Base-by-base conservation (phyloP, 768 basidiomycete genomes). In the Udeniomyces megalosporus region DNA sequence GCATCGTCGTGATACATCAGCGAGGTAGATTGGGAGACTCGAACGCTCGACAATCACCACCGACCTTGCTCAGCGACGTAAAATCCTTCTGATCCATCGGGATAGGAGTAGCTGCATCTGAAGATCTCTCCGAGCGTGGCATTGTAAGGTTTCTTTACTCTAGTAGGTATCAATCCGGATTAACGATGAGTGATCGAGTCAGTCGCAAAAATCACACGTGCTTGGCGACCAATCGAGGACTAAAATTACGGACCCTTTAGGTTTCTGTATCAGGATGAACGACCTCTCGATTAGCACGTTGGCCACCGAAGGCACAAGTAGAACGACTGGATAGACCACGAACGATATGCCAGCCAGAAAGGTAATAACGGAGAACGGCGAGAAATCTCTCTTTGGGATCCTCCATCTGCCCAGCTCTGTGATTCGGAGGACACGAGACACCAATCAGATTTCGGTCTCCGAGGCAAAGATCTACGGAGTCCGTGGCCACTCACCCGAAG, bases 131-230 rank as follows among this genome's bases (percentile, higher is more conserved):
- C 95, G 11, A 97, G 82, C 20, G 95, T 80, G 46, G 95, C 93
- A 74, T 97, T 99, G 75, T 97, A 99, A 82, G 93, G 93, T 76
- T 99, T 99, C 85, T 99, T 99, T 65, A 97, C 95, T 58, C 72
- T 55, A 47, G 29, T 15, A n/a, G 47, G 22, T 15, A 46, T 58
- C 52, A 63, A 17, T 8, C 8, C 49, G 8, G 11, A 29, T 26
- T 22, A 42, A n/a, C 29, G n/a, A 42, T 8, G 17, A 42, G 17
- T 8, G 17, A 17, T 17, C 10, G 38, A 8, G 17, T 8, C 38
- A 42, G 17, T 42, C 8, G 17, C 38, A 17, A 42, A 8, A 8
- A 42, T 8, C 38, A 8, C 38, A 42, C 38, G 38, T 42, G 38
- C 38, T 42, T 42, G 38, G 38, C 17, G 38, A 42, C 38, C 38